These are phyloP conservation scores for Rhizopogon salebrosus DNA, from an alignment of 768 basidiomycete species.

Conservation along the genomic window DNA sequence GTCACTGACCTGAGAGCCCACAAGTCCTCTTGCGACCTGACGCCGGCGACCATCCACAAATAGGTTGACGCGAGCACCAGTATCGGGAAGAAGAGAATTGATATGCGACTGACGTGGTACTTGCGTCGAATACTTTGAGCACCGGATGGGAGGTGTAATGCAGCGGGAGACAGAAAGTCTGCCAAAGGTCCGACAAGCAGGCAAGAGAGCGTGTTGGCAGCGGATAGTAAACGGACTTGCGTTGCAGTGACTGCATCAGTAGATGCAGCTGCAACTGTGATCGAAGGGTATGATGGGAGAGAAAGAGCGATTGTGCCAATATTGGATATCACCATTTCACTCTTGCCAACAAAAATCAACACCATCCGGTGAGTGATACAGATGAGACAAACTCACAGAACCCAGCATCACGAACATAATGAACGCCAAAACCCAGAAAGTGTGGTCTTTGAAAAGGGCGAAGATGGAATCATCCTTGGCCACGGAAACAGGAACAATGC, in stretches of 20 bases:
- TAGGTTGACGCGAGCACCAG: slow-evolving; percentile 47
- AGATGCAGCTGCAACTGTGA: too few species aligned
- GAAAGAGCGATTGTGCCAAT: slow-evolving; percentile 73
- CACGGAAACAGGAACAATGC: slow-evolving; percentile 18
- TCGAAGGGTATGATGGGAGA: slow-evolving; percentile 34
- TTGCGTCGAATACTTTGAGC: slow-evolving; percentile 36
- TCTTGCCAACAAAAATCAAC: slow-evolving; percentile 31
- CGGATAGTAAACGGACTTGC: slow-evolving; percentile 68
- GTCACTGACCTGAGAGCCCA: slow-evolving; percentile 63
- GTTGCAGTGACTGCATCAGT: slow-evolving; percentile 41
- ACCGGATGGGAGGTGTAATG: slow-evolving; percentile 36
- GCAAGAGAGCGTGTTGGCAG: slow-evolving; percentile 68
- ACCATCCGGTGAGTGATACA: not conserved
- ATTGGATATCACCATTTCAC: slow-evolving; percentile 81
- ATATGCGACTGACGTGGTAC: slow-evolving; percentile 55
- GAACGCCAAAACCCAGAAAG: slow-evolving; percentile 62
- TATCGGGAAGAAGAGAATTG: slow-evolving; percentile 50
- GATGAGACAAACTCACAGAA: slow-evolving; percentile 42
- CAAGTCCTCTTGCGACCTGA: slow-evolving; percentile 45
- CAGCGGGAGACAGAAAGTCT: slow-evolving; percentile 65
- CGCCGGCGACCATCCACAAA: slow-evolving; percentile 47
- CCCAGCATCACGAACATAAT: slow-evolving; percentile 56
- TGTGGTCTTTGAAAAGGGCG: slow-evolving; percentile 45
- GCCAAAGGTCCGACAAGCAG: slow-evolving; percentile 65
- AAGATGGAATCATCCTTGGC: slow-evolving; percentile 23